Base-by-base conservation (phyloP, 1,284 basidiomycete species). In the Ceratobasidium sp. region DNA sequence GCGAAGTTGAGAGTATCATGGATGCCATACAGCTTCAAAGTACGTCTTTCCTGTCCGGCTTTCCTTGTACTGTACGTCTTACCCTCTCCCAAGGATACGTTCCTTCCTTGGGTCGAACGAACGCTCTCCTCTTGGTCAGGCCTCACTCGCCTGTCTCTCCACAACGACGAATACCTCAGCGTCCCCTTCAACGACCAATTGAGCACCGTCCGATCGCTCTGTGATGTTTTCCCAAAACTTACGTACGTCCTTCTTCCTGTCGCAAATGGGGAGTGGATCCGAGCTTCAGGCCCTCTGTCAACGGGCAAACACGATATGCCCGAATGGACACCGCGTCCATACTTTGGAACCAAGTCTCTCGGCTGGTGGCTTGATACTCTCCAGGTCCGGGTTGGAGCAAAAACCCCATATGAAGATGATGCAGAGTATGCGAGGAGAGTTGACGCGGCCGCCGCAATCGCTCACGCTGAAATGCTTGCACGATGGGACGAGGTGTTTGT, bases 321-420 rank as follows among this genome's bases (percentile, higher is more conserved):
- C 8, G 59, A 62, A 36, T 64, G 62, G 62, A 47, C 62, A 48
- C 62, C 62, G n/a, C 62, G 47, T 47, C 62, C 62, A 4, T 33
- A 64, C 15, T 15, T 64, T 29, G 62, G 62, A 64, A n/a, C 5
- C 31, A 15, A 15, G 17, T 64, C 45, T 3, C 29, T 64, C n/a
- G 44, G 50, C 17, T 64, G 62, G 62, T 64, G 62, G 62, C 62
- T 64, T 27, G 62, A 64, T 50, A 48, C 50, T 47, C 47, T 64
- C 19, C 3, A 27, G 41, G 7, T 62, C 24, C 44, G 45, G 11
- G 36, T 41, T 41, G 6, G 11, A 41, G 36, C 36, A 41, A 41
- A 41, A 11, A 4, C 36, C 36, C 36, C 36, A 11, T 11, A 41
- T 11, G 36, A 11, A 5, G 36, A 41, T 11, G 36, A 41, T 41